Evolutionary conservation across 2,329 filamentous ascomycete genomes (phyloP), one percentile per base, ranked within the genome.

Genomic region (Pseudogymnoascus sp.): DNA sequence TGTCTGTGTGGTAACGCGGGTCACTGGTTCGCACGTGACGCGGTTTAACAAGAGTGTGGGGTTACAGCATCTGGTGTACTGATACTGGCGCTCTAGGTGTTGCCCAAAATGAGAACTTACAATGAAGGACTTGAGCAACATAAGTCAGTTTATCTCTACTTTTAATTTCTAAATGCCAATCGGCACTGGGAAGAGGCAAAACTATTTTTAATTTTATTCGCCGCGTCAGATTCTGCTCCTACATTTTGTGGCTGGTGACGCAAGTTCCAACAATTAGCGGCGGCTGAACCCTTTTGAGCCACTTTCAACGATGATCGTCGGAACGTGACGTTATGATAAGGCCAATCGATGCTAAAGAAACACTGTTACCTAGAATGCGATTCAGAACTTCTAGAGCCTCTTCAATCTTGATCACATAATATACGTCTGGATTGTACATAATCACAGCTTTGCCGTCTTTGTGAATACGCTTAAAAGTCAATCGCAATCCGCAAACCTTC

Each of bases 211-310:
- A 55, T 55, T 55, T 55, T 55, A 33, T 55, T 55, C 48, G 48
- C 29, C 44, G 27, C 44, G 31, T 51, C 44, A 51, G 27, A 51
- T 51, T 27, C 29, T 55, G 33, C 44, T 55, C 27, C 27, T 33
- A n/a, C 33, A 44, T 25, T 25, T 8, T 51, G 44, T 51, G 44
- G 44, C 44, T 55, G 48, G 48, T 55, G 48, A 55, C 48, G 48
- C 48, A 55, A 55, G 48, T 33, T 12, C 2, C 15, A 55, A 9
- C 29, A n/a, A 33, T 33, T 55, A 55, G 48, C n/a, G 48, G 48
- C 48, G 48, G 48, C 48, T 55, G 48, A 55, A 55, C 48, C 48
- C 48, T 55, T 55, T 55, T 55, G n/a, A 55, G 48, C 48, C 48
- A 55, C 48, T 55, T 55, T 55, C 48, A 6, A 33, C n/a, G 48